A percentile compares a stretch with the other conserved stretches of the same genome.
These are phyloP conservation scores for Aspergillus vadensis DNA, from an alignment of 2,329 filamentous ascomycete genomes.

Conservation along the genomic window DNA sequence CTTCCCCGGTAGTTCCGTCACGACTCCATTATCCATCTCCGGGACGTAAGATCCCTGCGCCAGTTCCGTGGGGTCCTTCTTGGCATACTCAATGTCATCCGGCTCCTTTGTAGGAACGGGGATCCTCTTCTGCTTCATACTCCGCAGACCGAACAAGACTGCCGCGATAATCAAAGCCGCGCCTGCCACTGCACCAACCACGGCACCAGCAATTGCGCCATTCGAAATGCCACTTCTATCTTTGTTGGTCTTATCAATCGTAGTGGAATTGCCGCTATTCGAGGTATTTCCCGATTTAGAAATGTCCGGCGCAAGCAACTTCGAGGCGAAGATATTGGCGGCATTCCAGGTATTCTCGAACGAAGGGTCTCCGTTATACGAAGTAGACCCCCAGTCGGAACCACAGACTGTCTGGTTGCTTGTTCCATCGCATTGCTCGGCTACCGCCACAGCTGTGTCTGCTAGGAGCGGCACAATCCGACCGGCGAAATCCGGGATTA, in stretches of 20 bases:
- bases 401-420: neutral
- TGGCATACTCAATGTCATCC: neutral
- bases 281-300: neutral
- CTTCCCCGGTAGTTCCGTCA: neutral
- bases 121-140: neutral
- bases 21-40: neutral
- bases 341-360: conserved; percentile 1
- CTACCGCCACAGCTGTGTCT: neutral
- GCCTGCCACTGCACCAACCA: neutral
- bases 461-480: neutral
- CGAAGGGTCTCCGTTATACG: neutral
- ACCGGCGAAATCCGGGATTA: neutral
- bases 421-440: neutral
- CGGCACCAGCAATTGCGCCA: neutral
- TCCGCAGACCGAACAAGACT: neutral
- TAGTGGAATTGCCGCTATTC: neutral
- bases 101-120: neutral
- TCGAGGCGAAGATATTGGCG: neutral
- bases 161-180: neutral
- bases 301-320: neutral
- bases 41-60: neutral
- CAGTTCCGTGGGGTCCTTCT: neutral
- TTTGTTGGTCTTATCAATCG: neutral
- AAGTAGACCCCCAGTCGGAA: neutral
- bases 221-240: neutral